Evolutionary conservation across 768 basidiomycete genomes (phyloP).

Genomic region (Cubamyces lactineus): DNA sequence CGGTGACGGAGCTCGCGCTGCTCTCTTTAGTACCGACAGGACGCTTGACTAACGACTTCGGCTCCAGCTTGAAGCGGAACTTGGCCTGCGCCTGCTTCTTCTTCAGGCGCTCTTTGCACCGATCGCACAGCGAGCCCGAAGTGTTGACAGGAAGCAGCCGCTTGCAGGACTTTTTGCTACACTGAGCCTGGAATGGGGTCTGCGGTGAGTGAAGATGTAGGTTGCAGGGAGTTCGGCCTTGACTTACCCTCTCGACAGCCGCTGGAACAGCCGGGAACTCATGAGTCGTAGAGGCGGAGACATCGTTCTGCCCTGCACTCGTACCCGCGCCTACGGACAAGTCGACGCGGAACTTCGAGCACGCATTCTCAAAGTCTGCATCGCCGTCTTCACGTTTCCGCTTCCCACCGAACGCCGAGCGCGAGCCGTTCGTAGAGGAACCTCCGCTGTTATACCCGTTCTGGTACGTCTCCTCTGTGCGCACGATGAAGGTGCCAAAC

Average conservation of each 20-base stretch:
- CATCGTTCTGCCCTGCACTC: background rate
- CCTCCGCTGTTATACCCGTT: background rate
- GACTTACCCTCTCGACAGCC: background rate
- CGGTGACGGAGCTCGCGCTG: background rate
- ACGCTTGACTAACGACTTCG: constrained; percentile 13
- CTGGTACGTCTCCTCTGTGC: constrained; percentile 19
- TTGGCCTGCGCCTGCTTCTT: constrained; percentile 48
- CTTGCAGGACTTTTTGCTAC: constrained; percentile 43
- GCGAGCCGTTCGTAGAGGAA: background rate
- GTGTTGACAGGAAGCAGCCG: constrained; percentile 37
- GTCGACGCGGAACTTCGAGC: constrained; percentile 19
- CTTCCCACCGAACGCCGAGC: constrained; percentile 4
- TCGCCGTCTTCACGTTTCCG: constrained; percentile 9
- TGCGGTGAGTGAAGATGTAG: background rate
- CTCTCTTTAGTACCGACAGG: background rate
- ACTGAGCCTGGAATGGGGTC: constrained; percentile 22
- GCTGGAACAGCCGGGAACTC: no score
- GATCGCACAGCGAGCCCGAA: constrained; percentile 44
- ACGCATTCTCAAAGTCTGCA: constrained; percentile 4
- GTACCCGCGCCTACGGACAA: background rate
- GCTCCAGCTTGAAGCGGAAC: constrained; percentile 45
- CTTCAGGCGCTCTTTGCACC: constrained; percentile 49
- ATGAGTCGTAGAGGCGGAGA: no score
- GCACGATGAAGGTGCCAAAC: constrained; percentile 19
- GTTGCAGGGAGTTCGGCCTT: background rate